phyloP scores from a whole-genome alignment of 352 stramenopile genomes.

The Aphanomyces astaci region DNA sequence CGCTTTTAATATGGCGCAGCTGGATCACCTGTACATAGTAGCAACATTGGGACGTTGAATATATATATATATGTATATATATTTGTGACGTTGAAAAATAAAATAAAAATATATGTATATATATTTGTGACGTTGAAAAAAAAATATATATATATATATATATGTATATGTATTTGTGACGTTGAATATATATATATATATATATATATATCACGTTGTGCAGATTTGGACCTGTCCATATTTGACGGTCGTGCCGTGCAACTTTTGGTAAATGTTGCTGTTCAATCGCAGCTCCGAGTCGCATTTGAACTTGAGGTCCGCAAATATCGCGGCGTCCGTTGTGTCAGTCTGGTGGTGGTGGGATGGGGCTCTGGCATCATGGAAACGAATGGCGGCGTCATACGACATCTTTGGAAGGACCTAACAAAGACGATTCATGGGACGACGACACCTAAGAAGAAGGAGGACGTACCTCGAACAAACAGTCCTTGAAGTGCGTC shows the following conservation, averaged over 20 bases:
- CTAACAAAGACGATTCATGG: slow-evolving; percentile 51
- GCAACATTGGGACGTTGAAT: background rate
- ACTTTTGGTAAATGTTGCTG: slow-evolving; percentile 59
- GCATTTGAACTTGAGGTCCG: slow-evolving; percentile 51
- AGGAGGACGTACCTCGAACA: slow-evolving; percentile 37
- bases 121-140: too few relatives aligned
- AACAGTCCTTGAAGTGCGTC: slow-evolving; percentile 35
- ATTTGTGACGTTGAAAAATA: too few relatives aligned
- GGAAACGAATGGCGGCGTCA: slow-evolving; percentile 43
- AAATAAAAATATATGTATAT: too few relatives aligned
- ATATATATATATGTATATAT: background rate
- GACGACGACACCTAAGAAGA: slow-evolving; percentile 39
- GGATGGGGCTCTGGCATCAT: slow-evolving; percentile 23
- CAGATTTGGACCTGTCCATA: slow-evolving; percentile 58
- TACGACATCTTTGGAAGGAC: slow-evolving; percentile 70
- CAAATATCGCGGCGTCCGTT: background rate
- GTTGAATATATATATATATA: too few relatives aligned
- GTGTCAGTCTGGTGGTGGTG: background rate
- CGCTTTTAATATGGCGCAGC: slow-evolving; percentile 52
- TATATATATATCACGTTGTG: too few relatives aligned
- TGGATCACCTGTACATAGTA: slow-evolving; percentile 40
- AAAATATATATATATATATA: too few relatives aligned
- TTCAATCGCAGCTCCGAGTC: slow-evolving; percentile 59
- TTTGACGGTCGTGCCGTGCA: slow-evolving; percentile 46
- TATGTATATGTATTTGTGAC: too few relatives aligned